Evolutionary conservation across 768 basidiomycete species (phyloP).

Genomic region (Galerina sulciceps): DNA sequence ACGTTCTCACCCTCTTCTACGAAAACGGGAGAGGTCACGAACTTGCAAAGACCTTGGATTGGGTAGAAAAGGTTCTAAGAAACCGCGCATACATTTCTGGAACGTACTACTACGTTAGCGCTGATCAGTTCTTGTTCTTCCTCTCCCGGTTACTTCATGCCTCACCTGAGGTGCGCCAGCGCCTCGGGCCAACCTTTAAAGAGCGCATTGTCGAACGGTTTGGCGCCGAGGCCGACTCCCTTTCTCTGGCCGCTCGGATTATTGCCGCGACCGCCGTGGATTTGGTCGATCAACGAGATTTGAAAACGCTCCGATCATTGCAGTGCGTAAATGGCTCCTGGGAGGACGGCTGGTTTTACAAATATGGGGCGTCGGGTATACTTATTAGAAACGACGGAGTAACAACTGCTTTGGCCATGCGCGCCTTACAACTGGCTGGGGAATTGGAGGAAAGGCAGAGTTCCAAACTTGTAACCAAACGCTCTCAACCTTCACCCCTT

Average conservation of each 20-base stretch:
- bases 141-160: constrained; percentile 14
- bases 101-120: constrained; percentile 18
- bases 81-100: constrained; percentile 17
- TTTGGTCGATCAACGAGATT: constrained; percentile 46
- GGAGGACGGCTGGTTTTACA: constrained; percentile 60
- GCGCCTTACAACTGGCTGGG: constrained; percentile 39
- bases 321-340: constrained; percentile 63
- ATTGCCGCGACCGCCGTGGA: constrained; percentile 46
- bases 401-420: constrained; percentile 56
- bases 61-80: constrained; percentile 14
- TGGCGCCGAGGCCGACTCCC: constrained; percentile 12
- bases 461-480: too few species aligned
- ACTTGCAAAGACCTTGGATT: constrained; percentile 13
- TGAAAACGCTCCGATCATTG: constrained; percentile 45
- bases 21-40: constrained; percentile 13
- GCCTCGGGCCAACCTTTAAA: background rate
- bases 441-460: too few species aligned
- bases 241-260: constrained; percentile 63
- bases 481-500: too few species aligned
- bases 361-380: constrained; percentile 51
- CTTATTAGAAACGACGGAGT: constrained; percentile 59
- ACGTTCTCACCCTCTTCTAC: constrained; percentile 19
- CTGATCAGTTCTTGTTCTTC: constrained; percentile 21
- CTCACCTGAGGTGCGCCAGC: background rate
- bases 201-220: constrained; percentile 14